Base-by-base conservation (phyloP, 495 filamentous ascomycete species). In the Penicillium crystallinum region DNA sequence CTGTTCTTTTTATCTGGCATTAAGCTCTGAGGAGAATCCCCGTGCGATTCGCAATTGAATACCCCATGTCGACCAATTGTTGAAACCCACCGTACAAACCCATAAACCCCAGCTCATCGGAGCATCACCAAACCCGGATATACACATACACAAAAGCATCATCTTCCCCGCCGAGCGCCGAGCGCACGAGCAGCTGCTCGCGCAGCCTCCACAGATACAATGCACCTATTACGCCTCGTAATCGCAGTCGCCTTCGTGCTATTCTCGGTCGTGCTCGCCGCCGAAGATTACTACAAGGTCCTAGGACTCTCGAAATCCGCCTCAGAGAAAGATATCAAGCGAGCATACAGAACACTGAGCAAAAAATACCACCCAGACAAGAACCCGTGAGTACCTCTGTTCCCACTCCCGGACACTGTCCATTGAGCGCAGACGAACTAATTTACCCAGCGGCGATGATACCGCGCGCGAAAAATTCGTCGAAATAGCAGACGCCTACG, bases 291-390 rank as follows among this genome's bases (percentile, higher is more conserved):
- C 70, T 98, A 98, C 68, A 95, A 96, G 80, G 77, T 95, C 37
- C 81, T 98, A 29, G 89, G 87, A 42, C 67, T 98, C 61, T 78
- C 87, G 63, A 90, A 86, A 65, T 76, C 82, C 18, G 92, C 93
- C 3, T 87, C 82, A 12, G 92, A 96, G 42, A 83, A 82, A 59
- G 90, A 97, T 63, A 91, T 98, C 71, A 99, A 97, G 72, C 83
- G 86, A n/a, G 95, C 93, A 30, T 99, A 99, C 70, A 82, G 90
- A 43, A 86, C 81, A 42, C 74, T 97, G 4, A 93, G 88, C 78
- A 97, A 97, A 72, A 95, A 96, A 72, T 96, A 79, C 69, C 93
- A 99, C 62, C 93, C 93, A 1, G 93, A 99, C 67, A 99, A 99
- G 81, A 99, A 99, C 57, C 93, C 93, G 89, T 95, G 74, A 61